A percentile compares a stretch with the other conserved stretches of the same genome.
phyloP scores from a whole-genome alignment of 306 rosid species.

The Quercus dentata region DNA sequence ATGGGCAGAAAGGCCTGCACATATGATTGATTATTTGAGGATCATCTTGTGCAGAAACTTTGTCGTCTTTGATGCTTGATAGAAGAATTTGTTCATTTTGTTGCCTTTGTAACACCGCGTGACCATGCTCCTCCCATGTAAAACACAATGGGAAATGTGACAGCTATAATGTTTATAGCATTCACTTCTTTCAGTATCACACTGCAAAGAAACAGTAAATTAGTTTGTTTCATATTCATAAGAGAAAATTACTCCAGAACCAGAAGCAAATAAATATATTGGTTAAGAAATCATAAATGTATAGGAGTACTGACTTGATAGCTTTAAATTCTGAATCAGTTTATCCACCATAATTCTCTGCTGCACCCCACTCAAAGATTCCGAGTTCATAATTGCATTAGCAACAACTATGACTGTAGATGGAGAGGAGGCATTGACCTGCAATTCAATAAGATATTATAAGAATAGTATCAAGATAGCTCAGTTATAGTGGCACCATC shows the following conservation, averaged over 20 bases:
- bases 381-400: slow-evolving; percentile 74
- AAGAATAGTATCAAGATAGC: not conserved
- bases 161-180: slow-evolving; percentile 8
- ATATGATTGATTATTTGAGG: not conserved
- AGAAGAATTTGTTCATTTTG: no score
- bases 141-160: not conserved
- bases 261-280: not conserved
- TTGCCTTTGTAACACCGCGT: not conserved
- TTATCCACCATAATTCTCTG: slow-evolving; percentile 90
- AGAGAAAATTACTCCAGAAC: not conserved
- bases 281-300: not conserved
- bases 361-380: slow-evolving; percentile 68
- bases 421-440: slow-evolving; percentile 77
- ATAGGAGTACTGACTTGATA: slow-evolving; percentile 26
- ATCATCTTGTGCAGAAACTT: not conserved
- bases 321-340: slow-evolving; percentile 55
- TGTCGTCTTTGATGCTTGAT: not conserved
- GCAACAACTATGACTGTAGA: slow-evolving; percentile 51
- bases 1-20: not conserved
- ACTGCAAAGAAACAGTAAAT: slow-evolving; percentile 15
- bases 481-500: no score
- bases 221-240: slow-evolving; percentile 11
- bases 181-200: slow-evolving; percentile 15
- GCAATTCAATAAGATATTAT: slow-evolving; percentile 1
- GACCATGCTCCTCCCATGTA: not conserved